phyloP scores from a whole-genome alignment of 2,329 filamentous ascomycete genomes.

The Xylaria sp. region DNA sequence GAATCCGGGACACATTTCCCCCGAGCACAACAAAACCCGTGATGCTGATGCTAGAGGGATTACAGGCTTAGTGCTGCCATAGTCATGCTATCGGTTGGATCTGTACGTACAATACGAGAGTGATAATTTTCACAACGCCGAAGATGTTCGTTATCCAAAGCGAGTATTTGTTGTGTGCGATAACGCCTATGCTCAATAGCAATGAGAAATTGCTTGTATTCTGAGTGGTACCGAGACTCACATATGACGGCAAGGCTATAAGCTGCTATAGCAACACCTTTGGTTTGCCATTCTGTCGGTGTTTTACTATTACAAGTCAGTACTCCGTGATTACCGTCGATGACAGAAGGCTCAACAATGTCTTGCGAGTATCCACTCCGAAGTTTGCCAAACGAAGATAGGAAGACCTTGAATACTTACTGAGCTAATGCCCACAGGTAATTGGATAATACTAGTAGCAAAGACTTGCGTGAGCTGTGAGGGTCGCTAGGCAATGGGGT shows the following conservation, averaged over 20 bases:
- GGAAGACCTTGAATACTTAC: slow-evolving; percentile 10
- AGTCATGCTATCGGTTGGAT: neutral
- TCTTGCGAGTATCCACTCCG: neutral
- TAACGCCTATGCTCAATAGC: slow-evolving; percentile 47
- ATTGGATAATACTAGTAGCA: slow-evolving; percentile 63
- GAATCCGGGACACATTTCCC: slow-evolving; percentile 60
- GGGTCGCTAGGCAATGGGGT: neutral
- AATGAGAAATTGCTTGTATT: neutral
- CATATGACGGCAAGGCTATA: slow-evolving; percentile 69
- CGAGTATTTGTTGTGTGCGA: slow-evolving; percentile 68
- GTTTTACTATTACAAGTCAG: slow-evolving; percentile 29
- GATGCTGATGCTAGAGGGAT: slow-evolving; percentile 58
- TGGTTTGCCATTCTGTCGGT: slow-evolving; percentile 71
- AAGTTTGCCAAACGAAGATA: neutral
- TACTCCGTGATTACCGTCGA: neutral
- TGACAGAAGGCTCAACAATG: neutral
- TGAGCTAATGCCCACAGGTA: slow-evolving; percentile 68
- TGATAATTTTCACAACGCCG: slow-evolving; percentile 69
- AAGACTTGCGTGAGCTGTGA: slow-evolving; percentile 3
- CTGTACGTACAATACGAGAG: slow-evolving; percentile 63
- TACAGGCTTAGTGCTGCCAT: slow-evolving; percentile 5
- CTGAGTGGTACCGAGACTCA: slow-evolving; percentile 49
- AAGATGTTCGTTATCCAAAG: slow-evolving; percentile 67
- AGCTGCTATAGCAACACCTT: slow-evolving; percentile 72
- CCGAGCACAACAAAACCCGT: slow-evolving; percentile 72